Evolutionary conservation across 83 land plant species (phyloP), one percentile per base, ranked within the genome.

Genomic region (Picea abies): DNA sequence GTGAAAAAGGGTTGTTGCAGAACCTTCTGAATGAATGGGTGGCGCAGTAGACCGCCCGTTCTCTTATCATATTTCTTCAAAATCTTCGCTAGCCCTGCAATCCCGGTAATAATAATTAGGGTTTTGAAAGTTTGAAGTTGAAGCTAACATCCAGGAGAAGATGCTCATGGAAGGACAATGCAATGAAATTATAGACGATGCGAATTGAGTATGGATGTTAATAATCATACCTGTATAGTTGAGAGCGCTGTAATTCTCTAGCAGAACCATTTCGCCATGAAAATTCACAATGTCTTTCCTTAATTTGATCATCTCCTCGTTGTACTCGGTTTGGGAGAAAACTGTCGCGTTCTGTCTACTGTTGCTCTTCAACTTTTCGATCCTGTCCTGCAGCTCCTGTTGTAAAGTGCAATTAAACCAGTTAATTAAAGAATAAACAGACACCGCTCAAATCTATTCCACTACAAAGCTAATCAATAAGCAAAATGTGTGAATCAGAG

Each of bases 1-100:
- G 87, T 91, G 86, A 88, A 94, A 80, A 94, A 94, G 0, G 97
- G 97, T 81, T 94, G 97, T 41, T 88, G 80, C 62, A 93, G 80
- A 4, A 92, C 90, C 76, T 85, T 89, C 29, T 90, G 88, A 29
- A 94, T 91, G 90, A 94, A 90, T 8, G 93, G 92, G 65, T 85
- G 63, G 25, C 93, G 83, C 84, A 94, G 64, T 22, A 90, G 62
- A 0, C 85, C 86, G 4, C 97, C 97, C 4, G 95, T 94, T 78
- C 88, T 22, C 83, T 93, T 89, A 78, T 93, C 95, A 66, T 93
- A 92, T 80, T 92, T 94, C 87, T 93, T 93, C 58, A 93, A 80
- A 25, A 94, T 94, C 86, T 94, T 92, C 0, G 89, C 93, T 77
- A 92, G 47, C 4, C 97, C 95, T 92, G 87, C 60, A 77, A 81